Conservation (phyloP, 441 rosid species). For the Codiaeum variegatum region DNA sequence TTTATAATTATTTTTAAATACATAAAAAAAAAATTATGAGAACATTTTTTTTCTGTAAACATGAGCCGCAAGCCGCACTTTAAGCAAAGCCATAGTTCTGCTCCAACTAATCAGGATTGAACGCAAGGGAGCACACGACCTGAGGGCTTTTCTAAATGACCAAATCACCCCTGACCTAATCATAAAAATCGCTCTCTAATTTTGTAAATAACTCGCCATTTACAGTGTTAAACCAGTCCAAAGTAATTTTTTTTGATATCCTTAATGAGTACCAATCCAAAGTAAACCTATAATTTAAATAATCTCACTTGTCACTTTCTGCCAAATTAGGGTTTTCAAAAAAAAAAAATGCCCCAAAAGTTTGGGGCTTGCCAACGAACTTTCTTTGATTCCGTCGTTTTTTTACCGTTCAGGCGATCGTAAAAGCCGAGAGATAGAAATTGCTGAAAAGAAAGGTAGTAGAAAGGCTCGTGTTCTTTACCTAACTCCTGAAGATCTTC, state of each 20-base stretch:
- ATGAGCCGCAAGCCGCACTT: too few relatives aligned
- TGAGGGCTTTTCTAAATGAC: background rate
- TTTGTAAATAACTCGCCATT: background rate
- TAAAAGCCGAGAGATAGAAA: background rate
- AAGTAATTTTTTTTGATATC: background rate
- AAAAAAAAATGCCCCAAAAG: background rate
- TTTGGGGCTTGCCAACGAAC: background rate
- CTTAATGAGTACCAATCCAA: background rate
- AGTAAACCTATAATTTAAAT: background rate
- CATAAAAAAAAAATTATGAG: too few relatives aligned
- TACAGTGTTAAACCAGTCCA: background rate
- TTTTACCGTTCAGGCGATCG: background rate
- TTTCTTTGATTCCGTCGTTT: conserved; percentile 7
- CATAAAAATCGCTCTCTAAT: background rate
- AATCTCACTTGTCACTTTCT: background rate
- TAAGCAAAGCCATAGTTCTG: too few relatives aligned
- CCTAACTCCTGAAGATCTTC: conserved; percentile 9
- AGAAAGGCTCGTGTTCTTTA: conserved; percentile 6
- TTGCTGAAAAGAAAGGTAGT: background rate
- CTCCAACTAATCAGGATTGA: background rate
- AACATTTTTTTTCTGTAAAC: too few relatives aligned
- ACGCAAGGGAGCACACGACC: background rate
- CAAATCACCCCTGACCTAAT: background rate
- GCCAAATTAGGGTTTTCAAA: conserved; percentile 24
- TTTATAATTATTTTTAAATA: too few relatives aligned